These are phyloP conservation scores for Francoa sonchifolia DNA, from an alignment of 441 rosid species.

Conservation along the genomic window DNA sequence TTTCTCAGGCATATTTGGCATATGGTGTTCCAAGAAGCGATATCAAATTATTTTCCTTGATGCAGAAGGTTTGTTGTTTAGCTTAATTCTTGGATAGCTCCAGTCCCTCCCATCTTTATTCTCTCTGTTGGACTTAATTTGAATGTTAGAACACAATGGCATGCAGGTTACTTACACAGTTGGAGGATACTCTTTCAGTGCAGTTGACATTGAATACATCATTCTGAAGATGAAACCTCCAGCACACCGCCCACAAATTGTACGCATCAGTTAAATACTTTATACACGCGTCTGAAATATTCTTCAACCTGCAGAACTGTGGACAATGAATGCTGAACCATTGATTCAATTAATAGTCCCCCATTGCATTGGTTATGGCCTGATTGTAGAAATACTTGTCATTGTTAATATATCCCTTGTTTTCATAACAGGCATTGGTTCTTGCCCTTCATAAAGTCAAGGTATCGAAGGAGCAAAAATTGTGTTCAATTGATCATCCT, in stretches of 20 bases:
- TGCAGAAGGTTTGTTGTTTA: slow-evolving; percentile 48
- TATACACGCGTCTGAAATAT: not conserved
- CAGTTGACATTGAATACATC: slow-evolving; percentile 46
- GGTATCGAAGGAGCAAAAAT: slow-evolving; percentile 32
- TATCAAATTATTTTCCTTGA: slow-evolving; percentile 40
- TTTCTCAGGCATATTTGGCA: slow-evolving; percentile 54
- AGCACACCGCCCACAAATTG: slow-evolving; percentile 47
- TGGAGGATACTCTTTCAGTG: slow-evolving; percentile 53
- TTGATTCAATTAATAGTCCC: not conserved
- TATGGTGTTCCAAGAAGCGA: slow-evolving; percentile 61
- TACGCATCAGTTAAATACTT: slow-evolving; percentile 25
- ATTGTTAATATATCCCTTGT: not conserved
- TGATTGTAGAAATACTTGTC: not conserved
- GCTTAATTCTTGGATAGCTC: not conserved
- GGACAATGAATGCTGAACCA: not conserved
- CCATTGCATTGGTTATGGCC: not conserved
- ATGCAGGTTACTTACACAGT: slow-evolving; percentile 56
- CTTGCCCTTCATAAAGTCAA: slow-evolving; percentile 46
- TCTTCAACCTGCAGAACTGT: not conserved
- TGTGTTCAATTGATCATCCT: slow-evolving; percentile 39
- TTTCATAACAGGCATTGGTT: slow-evolving; percentile 35
- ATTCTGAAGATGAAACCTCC: slow-evolving; percentile 62
- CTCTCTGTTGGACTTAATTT: not conserved
- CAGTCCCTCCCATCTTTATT: not conserved
- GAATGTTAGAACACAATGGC: slow-evolving; percentile 7